phyloP scores from a whole-genome alignment of 306 rosid species.

The Arachis hypogaea region DNA sequence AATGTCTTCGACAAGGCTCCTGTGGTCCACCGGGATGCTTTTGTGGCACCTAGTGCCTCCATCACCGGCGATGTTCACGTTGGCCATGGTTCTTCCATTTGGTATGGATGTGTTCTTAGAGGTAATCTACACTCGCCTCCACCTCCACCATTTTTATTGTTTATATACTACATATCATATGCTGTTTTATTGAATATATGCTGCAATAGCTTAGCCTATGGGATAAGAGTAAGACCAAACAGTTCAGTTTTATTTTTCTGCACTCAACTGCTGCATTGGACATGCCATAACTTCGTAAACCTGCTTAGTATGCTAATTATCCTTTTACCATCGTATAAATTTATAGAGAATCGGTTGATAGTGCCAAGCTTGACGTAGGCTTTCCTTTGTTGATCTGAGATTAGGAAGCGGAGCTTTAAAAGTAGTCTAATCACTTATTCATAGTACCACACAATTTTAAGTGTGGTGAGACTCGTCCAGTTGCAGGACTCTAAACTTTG shows the following conservation, averaged over 20 bases:
- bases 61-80: slow-evolving; percentile 77
- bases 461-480: slow-evolving; percentile 1
- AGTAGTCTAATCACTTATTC: neutral
- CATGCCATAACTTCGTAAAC: neutral
- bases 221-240: neutral
- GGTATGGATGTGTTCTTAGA: slow-evolving; percentile 98
- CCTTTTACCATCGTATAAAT: neutral
- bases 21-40: slow-evolving; percentile 73
- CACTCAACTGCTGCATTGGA: neutral
- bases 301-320: neutral
- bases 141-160: no score
- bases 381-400: slow-evolving; percentile 14
- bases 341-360: neutral
- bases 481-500: slow-evolving; percentile 16
- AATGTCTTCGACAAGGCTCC: slow-evolving; percentile 81
- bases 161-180: no score
- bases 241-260: neutral
- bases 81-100: slow-evolving; percentile 78
- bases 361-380: neutral
- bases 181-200: neutral
- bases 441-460: neutral
- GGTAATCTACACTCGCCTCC: slow-evolving; percentile 48
- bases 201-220: neutral
- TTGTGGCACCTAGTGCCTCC: slow-evolving; percentile 93
- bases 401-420: neutral